Evolutionary conservation across 2,329 filamentous ascomycete genomes (phyloP), one percentile per base, ranked within the genome.

Genomic region (Trichoderma sp.): DNA sequence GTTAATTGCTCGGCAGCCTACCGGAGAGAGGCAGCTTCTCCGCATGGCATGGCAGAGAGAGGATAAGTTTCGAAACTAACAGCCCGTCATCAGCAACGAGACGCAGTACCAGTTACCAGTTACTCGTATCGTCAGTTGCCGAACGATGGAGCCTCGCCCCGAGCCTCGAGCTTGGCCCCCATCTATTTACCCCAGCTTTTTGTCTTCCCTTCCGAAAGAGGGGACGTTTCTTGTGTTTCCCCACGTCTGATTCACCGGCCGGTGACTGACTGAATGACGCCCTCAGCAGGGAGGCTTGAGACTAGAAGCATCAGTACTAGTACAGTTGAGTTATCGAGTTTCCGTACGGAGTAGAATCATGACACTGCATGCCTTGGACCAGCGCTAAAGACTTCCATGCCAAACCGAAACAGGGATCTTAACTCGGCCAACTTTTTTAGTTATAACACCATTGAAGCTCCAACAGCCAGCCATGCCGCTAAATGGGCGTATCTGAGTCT

Each of bases 171-270:
- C 35, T 56, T 16, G 14, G 56, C n/a, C 31, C 62, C 62, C 33
- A 63, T 7, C 38, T n/a, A 31, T 35, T 35, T 73, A 73, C 71
- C 71, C 71, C 71, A 56, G 71, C 71, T 73, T 73, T 73, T 71
- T n/a, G 8, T 33, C 16, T 62, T 63, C 29, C 18, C 18, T 35
- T 63, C 29, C 29, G 18, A 35, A 63, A 33, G 33, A 18, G 35
- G 68, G 68, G 45, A 21, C 65, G 27, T 33, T 27, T 45, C 8
- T 45, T 56, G 18, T 63, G 68, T 29, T 63, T 53, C 71, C 71
- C 71, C 71, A 73, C 71, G 71, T 38, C 45, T 21, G 66, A 59
- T 35, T 24, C 16, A 18, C 21, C 69, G 27, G 59, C 68, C 69
- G 59, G 35, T 71, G 31, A 38, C 4, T 33, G 35, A 24, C 7